A percentile compares a stretch with the other conserved stretches of the same genome.
Conservation (phyloP, 169 alveolate genomes). For the Plasmodium falciparum region DNA sequence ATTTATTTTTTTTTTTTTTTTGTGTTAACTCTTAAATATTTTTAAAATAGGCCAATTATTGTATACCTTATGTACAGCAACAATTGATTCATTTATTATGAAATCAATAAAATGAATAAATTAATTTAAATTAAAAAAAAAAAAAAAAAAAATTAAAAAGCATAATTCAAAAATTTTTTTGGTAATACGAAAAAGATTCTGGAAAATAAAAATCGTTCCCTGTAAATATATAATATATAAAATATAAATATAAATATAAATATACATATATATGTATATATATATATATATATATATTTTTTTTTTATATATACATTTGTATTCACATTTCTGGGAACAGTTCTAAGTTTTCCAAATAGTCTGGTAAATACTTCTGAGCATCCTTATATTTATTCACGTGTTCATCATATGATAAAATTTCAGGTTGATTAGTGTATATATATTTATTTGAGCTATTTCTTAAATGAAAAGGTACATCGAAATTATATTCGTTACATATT, state of each 20-base stretch:
- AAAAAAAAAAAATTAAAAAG: slow-evolving; percentile 7
- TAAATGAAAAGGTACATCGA: slow-evolving; percentile 64
- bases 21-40: not conserved
- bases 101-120: slow-evolving; percentile 12
- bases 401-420: slow-evolving; percentile 68
- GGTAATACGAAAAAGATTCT: too few relatives aligned
- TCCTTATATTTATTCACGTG: slow-evolving; percentile 58
- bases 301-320: too few relatives aligned
- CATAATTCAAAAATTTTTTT: not conserved
- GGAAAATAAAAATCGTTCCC: not conserved
- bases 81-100: slow-evolving; percentile 22
- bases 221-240: not conserved
- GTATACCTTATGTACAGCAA: not conserved
- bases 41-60: not conserved
- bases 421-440: slow-evolving; percentile 68
- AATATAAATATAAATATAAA: slow-evolving; percentile 8
- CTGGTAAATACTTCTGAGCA: slow-evolving; percentile 61
- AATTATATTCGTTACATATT: slow-evolving; percentile 61
- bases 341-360: slow-evolving; percentile 52
- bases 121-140: not conserved
- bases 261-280: not conserved
- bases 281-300: too few relatives aligned
- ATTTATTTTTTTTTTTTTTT: not conserved
- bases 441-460: slow-evolving; percentile 63
- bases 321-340: slow-evolving; percentile 42